Percentiles rank a stretch among this genome's conserved stretches.
phyloP scores from a whole-genome alignment of 2,329 filamentous ascomycete species.

The Whalleya microplaca region DNA sequence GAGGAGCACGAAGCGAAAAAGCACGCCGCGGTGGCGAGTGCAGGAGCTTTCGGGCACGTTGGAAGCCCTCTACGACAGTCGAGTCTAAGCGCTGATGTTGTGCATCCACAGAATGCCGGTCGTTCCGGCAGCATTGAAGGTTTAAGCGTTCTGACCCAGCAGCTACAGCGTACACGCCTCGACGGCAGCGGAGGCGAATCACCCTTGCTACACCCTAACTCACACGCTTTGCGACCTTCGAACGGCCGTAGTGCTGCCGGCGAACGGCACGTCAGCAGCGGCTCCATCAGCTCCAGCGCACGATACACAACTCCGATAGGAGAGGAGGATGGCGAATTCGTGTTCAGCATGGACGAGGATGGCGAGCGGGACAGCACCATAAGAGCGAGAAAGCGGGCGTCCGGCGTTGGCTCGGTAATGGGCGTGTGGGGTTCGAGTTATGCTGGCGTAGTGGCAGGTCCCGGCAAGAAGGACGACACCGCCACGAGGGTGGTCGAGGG shows the following conservation, averaged over 20 bases:
- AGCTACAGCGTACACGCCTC: conserved; percentile 63
- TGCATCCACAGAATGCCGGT: conserved; percentile 46
- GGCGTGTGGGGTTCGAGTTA: conserved; percentile 39
- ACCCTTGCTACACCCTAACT: conserved; percentile 55
- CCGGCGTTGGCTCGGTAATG: conserved; percentile 42
- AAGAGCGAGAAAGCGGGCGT: conserved; percentile 53
- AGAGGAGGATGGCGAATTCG: conserved; percentile 66
- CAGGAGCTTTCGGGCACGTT: conserved; percentile 64
- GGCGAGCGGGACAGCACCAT: conserved; percentile 53
- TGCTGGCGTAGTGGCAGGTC: conserved; percentile 33
- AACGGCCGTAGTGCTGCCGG: conserved; percentile 44
- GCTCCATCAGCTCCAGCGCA: conserved; percentile 60
- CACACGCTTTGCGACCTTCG: conserved; percentile 45
- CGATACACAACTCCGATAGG: conserved; percentile 68
- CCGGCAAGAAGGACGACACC: conserved; percentile 36
- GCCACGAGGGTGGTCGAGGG: conserved; percentile 34
- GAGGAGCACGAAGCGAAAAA: conserved; percentile 59
- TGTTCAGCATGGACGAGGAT: conserved; percentile 69
- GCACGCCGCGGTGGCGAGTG: conserved; percentile 48
- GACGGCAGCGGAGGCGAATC: conserved; percentile 48
- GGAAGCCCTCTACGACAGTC: conserved; percentile 69
- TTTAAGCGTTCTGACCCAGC: conserved; percentile 63
- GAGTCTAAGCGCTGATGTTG: conserved; percentile 59
- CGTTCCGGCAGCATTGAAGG: conserved; percentile 52
- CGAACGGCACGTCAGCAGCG: conserved; percentile 64